Evolutionary conservation across 768 basidiomycete genomes (phyloP), one percentile per base, ranked within the genome.

Genomic region (Amanita subjunquillea): DNA sequence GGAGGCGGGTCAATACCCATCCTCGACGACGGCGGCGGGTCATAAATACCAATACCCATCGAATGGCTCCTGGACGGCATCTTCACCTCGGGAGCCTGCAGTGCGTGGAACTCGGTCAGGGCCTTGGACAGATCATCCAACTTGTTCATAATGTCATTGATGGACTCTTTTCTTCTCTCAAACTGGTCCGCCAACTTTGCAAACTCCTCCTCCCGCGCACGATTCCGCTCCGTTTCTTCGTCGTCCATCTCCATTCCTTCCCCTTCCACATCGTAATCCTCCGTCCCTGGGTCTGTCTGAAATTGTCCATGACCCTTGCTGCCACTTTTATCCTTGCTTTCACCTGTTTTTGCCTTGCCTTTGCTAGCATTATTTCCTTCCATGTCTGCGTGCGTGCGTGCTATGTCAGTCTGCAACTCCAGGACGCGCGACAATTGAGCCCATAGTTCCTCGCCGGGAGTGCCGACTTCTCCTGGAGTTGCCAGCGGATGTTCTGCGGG

Each of bases 81-180:
- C 23, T 74, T 68, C n/a, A 75, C 64, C 42, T 67, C 69, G 4
- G 75, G 76, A 7, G 69, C 68, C 61, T 72, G 71, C 36, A 77
- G 66, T 6, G 72, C 67, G 57, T 79, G 76, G 56, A 80, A 78
- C 48, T 74, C 69, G 12, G 72, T 72, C 22, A 78, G 65, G 1
- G 74, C 71, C 55, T 68, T 69, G 2, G 77, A 77, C 3, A 86
- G 70, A 20, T 80, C 75, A 57, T 79, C 81, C 27, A 86, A 68
- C 83, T 87, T 87, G 63, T 62, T 63, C 87, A 90, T 89, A 30
- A 91, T 84, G 29, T 71, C 75, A 49, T 79, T 75, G 17, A 89
- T 85, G 30, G 79, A 78, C 54, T 79, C 76, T 61, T 82, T 87
- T 51, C 83, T 74, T 25, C 81, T 82, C 48, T 78, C 75, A 61